These are phyloP conservation scores for Malus hybrid DNA, from an alignment of 331 rosid genomes.

Conservation along the genomic window DNA sequence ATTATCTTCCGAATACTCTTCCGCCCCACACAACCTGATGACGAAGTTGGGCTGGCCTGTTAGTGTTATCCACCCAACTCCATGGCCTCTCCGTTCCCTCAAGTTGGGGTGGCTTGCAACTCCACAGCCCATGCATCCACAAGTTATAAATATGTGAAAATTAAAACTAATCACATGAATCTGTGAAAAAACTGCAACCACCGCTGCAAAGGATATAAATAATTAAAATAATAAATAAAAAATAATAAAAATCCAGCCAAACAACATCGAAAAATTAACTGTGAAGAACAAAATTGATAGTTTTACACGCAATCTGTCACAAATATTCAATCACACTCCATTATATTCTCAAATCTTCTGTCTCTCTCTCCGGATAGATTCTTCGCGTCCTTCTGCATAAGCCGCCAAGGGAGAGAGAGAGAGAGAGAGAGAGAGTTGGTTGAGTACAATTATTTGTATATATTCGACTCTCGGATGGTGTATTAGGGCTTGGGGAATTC, in stretches of 20 bases:
- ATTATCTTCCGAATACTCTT: no score
- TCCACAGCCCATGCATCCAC: not conserved
- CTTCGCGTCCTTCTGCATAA: not conserved
- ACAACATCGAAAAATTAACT: not conserved
- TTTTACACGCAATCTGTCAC: not conserved
- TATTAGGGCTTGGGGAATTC: not conserved
- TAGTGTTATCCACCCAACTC: not conserved
- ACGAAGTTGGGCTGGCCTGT: no score
- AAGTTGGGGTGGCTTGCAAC: not conserved
- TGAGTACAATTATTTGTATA: not conserved
- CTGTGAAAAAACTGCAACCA: no score
- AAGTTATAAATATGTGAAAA: not conserved
- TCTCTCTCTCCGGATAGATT: not conserved
- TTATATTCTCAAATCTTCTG: not conserved
- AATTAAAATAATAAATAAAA: not conserved
- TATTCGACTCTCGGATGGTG: not conserved
- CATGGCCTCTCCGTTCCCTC: not conserved
- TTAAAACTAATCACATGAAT: no score
- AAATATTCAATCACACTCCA: not conserved
- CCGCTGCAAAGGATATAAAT: no score
- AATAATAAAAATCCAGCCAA: not conserved
- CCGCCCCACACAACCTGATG: no score
- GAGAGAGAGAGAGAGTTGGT: not conserved
- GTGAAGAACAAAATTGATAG: not conserved
- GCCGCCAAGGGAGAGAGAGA: not conserved